Evolutionary conservation across 768 basidiomycete species (phyloP), one percentile per base, ranked within the genome.

Genomic region (Collybiopsis luxurians): DNA sequence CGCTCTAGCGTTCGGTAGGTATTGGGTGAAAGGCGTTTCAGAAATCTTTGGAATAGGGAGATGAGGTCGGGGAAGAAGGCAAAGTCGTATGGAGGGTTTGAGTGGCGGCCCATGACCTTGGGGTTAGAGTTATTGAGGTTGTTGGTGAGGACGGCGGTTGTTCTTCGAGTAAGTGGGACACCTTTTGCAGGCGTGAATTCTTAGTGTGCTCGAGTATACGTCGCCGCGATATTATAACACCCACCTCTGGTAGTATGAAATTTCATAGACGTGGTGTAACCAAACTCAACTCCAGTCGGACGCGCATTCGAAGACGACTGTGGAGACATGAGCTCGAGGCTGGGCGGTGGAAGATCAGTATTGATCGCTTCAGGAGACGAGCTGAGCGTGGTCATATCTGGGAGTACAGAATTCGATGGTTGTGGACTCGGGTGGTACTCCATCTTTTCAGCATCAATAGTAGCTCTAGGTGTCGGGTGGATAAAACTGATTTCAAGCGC

Each of bases 31-130:
- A 68, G 61, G 3, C 65, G 62, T 40, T 70, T 70, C 5, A 83
- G 67, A 1, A 80, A 56, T 21, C 66, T 68, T 6, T 69, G 66
- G 3, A 77, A 59, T 5, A 84, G 62, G 7, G 72, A 50, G 15
- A 76, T 21, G 2, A 79, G 77, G 1, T 79, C 77, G 17, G 81
- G 81, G 57, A 80, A n/a, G n/a, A n/a, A 80, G 0, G 79, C 81
- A 0, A 73, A 73, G 51, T 71, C 61, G 77, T 77, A 24, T 64
- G 55, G 19, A n/a, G n/a, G n/a, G n/a, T n/a, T n/a, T n/a, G n/a
- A n/a, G n/a, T n/a, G n/a, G n/a, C n/a, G n/a, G n/a, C n/a, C n/a
- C n/a, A n/a, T n/a, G n/a, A n/a, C n/a, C n/a, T 60, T 62, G 15
- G 56, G 49, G 1, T 57, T 57, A n/a, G 51, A 63, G 21, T 52